A percentile compares a stretch with the other conserved stretches of the same genome.
Conservation (phyloP, 2,329 filamentous ascomycete species). For the Penicillium aurantiogriseum region DNA sequence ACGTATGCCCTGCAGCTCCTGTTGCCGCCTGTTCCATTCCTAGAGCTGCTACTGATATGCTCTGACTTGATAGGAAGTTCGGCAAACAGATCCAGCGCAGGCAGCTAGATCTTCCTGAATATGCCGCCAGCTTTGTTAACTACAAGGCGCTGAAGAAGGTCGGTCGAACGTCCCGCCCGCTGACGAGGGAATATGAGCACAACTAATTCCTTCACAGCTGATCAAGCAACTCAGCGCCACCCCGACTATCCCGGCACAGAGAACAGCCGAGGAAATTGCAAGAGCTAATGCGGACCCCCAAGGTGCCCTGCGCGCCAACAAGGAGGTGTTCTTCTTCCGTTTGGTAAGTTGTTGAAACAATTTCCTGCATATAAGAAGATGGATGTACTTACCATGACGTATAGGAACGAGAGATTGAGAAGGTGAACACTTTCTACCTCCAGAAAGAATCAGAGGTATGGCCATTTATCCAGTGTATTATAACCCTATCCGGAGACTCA, state of each 20-base stretch:
- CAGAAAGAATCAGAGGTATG: constrained; percentile 96
- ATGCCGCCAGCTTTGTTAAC: constrained; percentile 98
- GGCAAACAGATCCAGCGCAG: constrained; percentile 99
- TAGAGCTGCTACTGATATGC: constrained; percentile 2
- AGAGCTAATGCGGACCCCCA: constrained; percentile 68
- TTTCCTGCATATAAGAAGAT: not conserved
- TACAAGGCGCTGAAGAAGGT: constrained; percentile 99
- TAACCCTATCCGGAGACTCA: not conserved
- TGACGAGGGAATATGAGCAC: not conserved
- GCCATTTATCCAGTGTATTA: constrained; percentile 13
- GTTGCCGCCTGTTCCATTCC: not conserved
- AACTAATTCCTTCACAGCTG: constrained; percentile 61
- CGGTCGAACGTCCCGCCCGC: constrained; percentile 1
- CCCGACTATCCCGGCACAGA: constrained; percentile 75
- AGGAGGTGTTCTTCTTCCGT: constrained; percentile 97
- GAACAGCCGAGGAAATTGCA: constrained; percentile 47
- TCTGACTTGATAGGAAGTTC: constrained; percentile 76
- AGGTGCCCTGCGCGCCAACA: constrained; percentile 88
- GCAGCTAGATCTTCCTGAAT: constrained; percentile 98
- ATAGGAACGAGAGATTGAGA: constrained; percentile 94
- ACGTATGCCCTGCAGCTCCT: not conserved
- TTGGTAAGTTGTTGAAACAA: constrained; percentile 58
- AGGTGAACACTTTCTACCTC: constrained; percentile 95
- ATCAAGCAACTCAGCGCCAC: constrained; percentile 97
- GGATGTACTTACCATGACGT: not conserved